These are phyloP conservation scores for Metarhizium robertsii DNA, from an alignment of 2,329 filamentous ascomycete genomes.

Conservation along the genomic window DNA sequence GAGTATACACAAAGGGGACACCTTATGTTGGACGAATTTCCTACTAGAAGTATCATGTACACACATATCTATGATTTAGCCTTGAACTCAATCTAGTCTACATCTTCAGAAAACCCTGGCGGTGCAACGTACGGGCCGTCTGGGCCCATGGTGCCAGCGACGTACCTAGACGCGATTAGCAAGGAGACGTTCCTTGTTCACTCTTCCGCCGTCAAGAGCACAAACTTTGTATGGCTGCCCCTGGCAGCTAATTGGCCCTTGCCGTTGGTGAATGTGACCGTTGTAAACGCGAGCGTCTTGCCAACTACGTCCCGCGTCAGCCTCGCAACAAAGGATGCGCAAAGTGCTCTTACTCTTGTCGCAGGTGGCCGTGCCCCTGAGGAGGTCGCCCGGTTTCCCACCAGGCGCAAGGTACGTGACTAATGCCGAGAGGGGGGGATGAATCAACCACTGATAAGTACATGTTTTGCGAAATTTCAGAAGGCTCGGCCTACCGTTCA, in stretches of 20 bases:
- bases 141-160: conserved; percentile 27
- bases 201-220: background rate
- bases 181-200: background rate
- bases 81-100: conserved; percentile 16
- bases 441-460: background rate
- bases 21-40: background rate
- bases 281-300: conserved; percentile 54
- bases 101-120: conserved; percentile 22
- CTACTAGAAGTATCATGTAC: background rate
- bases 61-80: background rate
- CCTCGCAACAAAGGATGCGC: no score
- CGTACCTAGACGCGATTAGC: conserved; percentile 26
- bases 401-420: conserved; percentile 55
- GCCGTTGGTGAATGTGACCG: conserved; percentile 47
- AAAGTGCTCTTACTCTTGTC: conserved; percentile 43
- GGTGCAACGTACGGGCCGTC: conserved; percentile 29
- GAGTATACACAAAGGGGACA: background rate
- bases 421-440: conserved; percentile 17
- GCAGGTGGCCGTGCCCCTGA: conserved; percentile 47
- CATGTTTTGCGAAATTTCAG: no score
- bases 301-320: conserved; percentile 38
- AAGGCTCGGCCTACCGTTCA: conserved; percentile 39
- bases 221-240: conserved; percentile 57
- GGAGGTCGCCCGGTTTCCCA: conserved; percentile 45
- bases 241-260: conserved; percentile 51